phyloP scores from a whole-genome alignment of 2,329 filamentous ascomycete species.

The Penicillium thymicola region DNA sequence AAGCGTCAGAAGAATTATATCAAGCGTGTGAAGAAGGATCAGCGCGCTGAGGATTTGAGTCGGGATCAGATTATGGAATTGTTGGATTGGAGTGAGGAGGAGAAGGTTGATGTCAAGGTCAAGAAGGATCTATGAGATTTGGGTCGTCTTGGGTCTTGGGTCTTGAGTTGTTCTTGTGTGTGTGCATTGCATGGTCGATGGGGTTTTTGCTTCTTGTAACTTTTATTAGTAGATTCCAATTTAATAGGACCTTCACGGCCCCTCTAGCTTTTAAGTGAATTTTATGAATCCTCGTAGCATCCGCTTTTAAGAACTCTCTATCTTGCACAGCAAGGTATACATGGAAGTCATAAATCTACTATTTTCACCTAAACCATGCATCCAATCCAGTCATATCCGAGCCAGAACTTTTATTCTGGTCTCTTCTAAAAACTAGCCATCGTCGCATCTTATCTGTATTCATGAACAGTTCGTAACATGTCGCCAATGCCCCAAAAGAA shows the following conservation, averaged over 20 bases:
- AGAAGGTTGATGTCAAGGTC: constrained; percentile 26
- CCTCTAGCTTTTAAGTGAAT: neutral
- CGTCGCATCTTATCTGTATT: neutral
- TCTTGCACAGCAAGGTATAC: neutral
- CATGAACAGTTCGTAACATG: constrained; percentile 5
- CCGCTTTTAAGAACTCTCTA: too few species aligned
- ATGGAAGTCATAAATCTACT: neutral
- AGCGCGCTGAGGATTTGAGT: constrained; percentile 62
- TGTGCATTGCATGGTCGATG: constrained; percentile 9
- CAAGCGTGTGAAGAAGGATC: constrained; percentile 62
- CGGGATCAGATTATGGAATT: constrained; percentile 75
- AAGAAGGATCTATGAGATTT: constrained; percentile 19
- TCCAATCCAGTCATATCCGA: neutral
- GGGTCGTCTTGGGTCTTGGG: neutral
- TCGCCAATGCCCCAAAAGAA: neutral
- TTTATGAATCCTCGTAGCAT: neutral
- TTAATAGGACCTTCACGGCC: neutral
- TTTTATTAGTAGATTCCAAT: constrained; percentile 1
- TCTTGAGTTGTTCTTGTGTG: neutral
- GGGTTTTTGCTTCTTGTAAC: constrained; percentile 1
- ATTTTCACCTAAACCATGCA: neutral
- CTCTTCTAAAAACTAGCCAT: neutral
- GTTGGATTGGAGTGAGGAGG: constrained; percentile 53
- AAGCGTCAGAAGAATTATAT: constrained; percentile 66
- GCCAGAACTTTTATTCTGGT: neutral